phyloP scores from a whole-genome alignment of 1,139 yeast genomes.

The Geotrichum phurueaensis region DNA sequence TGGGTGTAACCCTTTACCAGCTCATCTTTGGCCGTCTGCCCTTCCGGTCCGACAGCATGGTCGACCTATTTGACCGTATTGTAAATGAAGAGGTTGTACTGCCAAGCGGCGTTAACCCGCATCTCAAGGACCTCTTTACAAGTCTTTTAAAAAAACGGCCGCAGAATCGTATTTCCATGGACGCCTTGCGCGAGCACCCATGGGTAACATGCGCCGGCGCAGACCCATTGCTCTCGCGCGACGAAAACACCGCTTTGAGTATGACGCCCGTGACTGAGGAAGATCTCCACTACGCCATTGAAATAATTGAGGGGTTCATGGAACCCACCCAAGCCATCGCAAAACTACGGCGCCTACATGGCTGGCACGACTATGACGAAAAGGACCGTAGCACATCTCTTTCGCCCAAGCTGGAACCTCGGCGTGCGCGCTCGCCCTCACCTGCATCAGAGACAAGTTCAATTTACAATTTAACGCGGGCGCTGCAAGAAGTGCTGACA shows the following conservation, averaged over 20 bases:
- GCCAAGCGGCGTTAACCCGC: slow-evolving; percentile 18
- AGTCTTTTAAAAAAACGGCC: slow-evolving; percentile 48
- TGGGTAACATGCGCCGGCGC: slow-evolving; percentile 48
- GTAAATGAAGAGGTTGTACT: slow-evolving; percentile 23
- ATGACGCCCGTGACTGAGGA: slow-evolving; percentile 37
- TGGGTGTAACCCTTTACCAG: slow-evolving; percentile 57
- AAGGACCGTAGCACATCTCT: slow-evolving; percentile 1
- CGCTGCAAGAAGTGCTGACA: slow-evolving; percentile 30
- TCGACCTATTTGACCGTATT: slow-evolving; percentile 44
- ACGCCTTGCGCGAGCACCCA: slow-evolving; percentile 48
- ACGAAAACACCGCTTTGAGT: slow-evolving; percentile 36
- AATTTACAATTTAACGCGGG: slow-evolving; percentile 29
- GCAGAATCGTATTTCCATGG: slow-evolving; percentile 47
- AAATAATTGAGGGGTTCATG: slow-evolving; percentile 29
- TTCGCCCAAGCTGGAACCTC: neutral
- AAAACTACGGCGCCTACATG: slow-evolving; percentile 29
- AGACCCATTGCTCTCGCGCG: slow-evolving; percentile 35
- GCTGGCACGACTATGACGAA: slow-evolving; percentile 26
- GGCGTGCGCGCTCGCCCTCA: slow-evolving; percentile 2
- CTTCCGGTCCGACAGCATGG: slow-evolving; percentile 38
- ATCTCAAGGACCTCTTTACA: slow-evolving; percentile 28
- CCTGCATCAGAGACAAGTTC: slow-evolving; percentile 22
- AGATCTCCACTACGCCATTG: slow-evolving; percentile 37
- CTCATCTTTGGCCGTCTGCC: slow-evolving; percentile 38
- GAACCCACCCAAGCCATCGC: slow-evolving; percentile 29